Percentiles rank a stretch among this genome's conserved stretches.
Evolutionary conservation across 2,329 filamentous ascomycete species (phyloP).

Genomic region (Cylindrodendrum hubeiense): DNA sequence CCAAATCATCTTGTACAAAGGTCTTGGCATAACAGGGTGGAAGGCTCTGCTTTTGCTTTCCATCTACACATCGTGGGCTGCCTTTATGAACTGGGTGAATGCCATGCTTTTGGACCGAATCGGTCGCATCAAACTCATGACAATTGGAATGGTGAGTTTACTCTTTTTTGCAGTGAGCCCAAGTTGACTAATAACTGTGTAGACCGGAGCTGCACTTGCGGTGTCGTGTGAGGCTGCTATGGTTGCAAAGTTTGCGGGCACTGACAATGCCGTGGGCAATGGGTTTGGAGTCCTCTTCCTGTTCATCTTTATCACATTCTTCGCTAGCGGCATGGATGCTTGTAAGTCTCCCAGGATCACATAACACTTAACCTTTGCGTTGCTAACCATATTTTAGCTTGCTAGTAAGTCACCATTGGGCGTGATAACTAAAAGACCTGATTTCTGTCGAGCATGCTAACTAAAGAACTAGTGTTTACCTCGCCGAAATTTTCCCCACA

Average conservation of each 20-base stretch:
- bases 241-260: background rate
- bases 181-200: background rate
- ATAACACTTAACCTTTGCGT: background rate
- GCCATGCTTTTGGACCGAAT: background rate
- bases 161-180: background rate
- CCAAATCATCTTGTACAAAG: background rate
- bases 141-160: background rate
- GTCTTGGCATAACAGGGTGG: background rate
- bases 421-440: background rate
- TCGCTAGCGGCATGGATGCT: background rate
- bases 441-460: background rate
- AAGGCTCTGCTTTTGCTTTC: background rate
- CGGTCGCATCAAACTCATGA: background rate
- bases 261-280: background rate
- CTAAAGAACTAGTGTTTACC: background rate
- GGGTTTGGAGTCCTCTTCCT: background rate
- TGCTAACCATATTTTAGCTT: background rate
- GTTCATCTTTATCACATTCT: background rate
- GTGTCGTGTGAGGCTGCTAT: background rate
- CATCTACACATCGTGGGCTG: background rate
- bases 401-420: background rate
- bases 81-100: background rate
- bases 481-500: background rate
- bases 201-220: background rate
- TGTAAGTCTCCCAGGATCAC: background rate